Base-by-base conservation (phyloP, 164 flowering plant species). In the Aristolochia californica region DNA sequence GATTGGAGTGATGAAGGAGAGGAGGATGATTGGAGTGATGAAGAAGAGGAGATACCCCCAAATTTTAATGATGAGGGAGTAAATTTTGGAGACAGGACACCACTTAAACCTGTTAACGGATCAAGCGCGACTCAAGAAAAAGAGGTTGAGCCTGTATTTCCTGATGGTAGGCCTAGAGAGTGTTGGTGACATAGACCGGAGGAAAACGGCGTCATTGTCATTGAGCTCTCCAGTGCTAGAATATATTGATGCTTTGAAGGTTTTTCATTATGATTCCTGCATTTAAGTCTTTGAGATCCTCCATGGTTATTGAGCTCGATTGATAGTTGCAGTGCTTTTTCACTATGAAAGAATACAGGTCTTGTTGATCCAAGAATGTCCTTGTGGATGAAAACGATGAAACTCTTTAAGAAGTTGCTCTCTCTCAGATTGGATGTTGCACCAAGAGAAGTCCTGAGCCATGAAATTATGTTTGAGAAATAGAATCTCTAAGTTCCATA, bases 161-260 rank as follows among this genome's bases (percentile, higher is more conserved):
- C 94, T 45, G 97, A 93, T 76, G 98, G 96, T 20, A 76, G 74
- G 54, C 91, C 85, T 11, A 83, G 98, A 72, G 97, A 93, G 63
- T 81, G 89, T 18, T 93, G 98, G 98, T 93, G 67, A 78, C 60
- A 51, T 45, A 7, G 21, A 13, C 17, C 48, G 22, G 28, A 22
- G 24, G 34, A 7, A 13, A 20, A 23, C 49, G 28, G 20, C 45
- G 5, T 57, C 13, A n/a, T 15, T 20, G 8, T 4, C 16, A 34
- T n/a, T n/a, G 21, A 51, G 26, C 13, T 51, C 54, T 20, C 14
- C 28, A 24, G 26, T 20, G 14, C 40, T 7, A 51, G 20, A 20
- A 13, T 24, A 51, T 20, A 47, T 4, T 17, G 50, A 17, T 47
- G 50, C 22, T 47, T 16, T 4, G 18, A 4, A 20, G 18, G 50